A percentile compares a stretch with the other conserved stretches of the same genome.
Evolutionary conservation across 805 yeast species (phyloP).

Genomic region (Candida glaebosa): DNA sequence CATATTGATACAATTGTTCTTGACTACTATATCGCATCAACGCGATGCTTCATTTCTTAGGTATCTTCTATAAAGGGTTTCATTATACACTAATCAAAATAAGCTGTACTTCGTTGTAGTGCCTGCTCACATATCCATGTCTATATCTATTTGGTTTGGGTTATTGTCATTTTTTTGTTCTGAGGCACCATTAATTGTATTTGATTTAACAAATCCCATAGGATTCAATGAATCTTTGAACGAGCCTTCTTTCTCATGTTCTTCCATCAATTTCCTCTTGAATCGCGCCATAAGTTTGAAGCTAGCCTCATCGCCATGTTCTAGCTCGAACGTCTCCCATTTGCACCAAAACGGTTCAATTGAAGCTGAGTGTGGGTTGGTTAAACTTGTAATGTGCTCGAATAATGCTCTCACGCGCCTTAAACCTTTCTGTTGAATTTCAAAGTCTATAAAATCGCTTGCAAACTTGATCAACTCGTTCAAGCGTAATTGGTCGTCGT

Average conservation of each 20-base stretch:
- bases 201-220: constrained; percentile 48
- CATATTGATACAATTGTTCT: too few relatives aligned
- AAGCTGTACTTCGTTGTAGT: not conserved
- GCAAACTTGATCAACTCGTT: constrained; percentile 41
- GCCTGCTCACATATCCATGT: constrained; percentile 32
- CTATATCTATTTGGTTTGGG: constrained; percentile 62
- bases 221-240: constrained; percentile 23
- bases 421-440: constrained; percentile 48
- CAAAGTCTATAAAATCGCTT: constrained; percentile 55
- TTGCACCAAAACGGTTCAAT: constrained; percentile 45
- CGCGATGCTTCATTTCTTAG: constrained; percentile 1
- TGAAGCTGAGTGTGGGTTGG: constrained; percentile 13
- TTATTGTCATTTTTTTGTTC: constrained; percentile 21
- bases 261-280: constrained; percentile 42
- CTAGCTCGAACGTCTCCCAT: constrained; percentile 76
- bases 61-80: constrained; percentile 1
- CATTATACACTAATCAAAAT: not conserved
- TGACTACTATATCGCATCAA: too few relatives aligned
- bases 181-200: constrained; percentile 3
- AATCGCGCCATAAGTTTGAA: constrained; percentile 70
- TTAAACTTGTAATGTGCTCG: constrained; percentile 30
- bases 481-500: constrained; percentile 41
- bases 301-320: constrained; percentile 64
- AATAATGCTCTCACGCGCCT: constrained; percentile 62
- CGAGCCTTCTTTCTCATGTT: constrained; percentile 13